Evolutionary conservation across 495 filamentous ascomycete genomes (phyloP).

Genomic region (Aspergillus ostianus): DNA sequence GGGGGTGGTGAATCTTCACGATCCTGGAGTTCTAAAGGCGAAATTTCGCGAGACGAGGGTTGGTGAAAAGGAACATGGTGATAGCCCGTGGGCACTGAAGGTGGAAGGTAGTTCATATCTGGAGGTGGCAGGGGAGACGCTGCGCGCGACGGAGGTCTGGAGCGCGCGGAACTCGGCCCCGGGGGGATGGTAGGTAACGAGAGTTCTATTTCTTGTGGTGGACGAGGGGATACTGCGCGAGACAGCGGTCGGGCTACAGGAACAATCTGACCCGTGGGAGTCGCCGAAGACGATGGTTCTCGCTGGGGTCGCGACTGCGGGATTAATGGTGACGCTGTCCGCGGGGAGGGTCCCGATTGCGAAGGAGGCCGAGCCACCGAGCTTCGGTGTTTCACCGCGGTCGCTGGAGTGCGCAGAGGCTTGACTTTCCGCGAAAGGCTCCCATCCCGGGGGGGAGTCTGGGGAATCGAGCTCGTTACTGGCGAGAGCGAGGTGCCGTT

Average conservation of each 20-base stretch:
- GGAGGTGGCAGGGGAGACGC: constrained; percentile 28
- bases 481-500: constrained; percentile 31
- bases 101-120: constrained; percentile 30
- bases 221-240: constrained; percentile 16
- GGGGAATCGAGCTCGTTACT: constrained; percentile 42
- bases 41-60: constrained; percentile 35
- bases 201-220: constrained; percentile 2
- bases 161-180: not conserved
- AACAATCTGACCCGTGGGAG: not conserved
- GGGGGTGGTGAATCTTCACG: constrained; percentile 48
- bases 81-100: constrained; percentile 27
- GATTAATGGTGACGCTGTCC: constrained; percentile 21
- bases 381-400: constrained; percentile 36
- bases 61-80: constrained; percentile 26
- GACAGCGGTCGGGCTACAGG: constrained; percentile 8
- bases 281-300: constrained; percentile 4
- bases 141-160: constrained; percentile 12
- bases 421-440: constrained; percentile 33
- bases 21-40: constrained; percentile 32
- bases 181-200: constrained; percentile 4
- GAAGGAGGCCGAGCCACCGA: constrained; percentile 35
- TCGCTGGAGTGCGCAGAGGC: constrained; percentile 41
- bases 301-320: constrained; percentile 10
- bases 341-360: constrained; percentile 29
- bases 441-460: constrained; percentile 47